These are phyloP conservation scores for Magnusiomyces ingens DNA, from an alignment of 1,139 yeast genomes.

Conservation along the genomic window DNA sequence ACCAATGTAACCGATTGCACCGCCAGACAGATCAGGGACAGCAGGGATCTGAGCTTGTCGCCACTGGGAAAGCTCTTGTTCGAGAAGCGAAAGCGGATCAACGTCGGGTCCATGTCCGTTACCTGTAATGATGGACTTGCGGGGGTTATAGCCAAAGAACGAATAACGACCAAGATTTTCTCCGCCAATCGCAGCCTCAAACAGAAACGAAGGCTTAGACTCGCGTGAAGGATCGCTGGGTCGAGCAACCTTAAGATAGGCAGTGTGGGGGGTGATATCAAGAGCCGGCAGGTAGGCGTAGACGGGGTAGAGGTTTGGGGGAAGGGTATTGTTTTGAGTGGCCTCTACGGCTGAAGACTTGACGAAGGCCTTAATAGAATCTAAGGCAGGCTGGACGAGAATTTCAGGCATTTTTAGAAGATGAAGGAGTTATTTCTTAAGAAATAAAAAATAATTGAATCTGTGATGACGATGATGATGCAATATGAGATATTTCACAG, in stretches of 20 bases:
- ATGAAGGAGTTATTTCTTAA: neutral
- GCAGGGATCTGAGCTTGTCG: slow-evolving; percentile 55
- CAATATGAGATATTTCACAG: neutral
- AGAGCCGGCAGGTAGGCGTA: slow-evolving; percentile 68
- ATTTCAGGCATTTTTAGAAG: neutral
- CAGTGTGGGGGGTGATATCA: slow-evolving; percentile 80
- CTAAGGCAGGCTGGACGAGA: slow-evolving; percentile 12
- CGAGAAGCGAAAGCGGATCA: slow-evolving; percentile 75
- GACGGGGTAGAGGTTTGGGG: slow-evolving; percentile 66
- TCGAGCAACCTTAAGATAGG: slow-evolving; percentile 74
- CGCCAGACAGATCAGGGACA: slow-evolving; percentile 76
- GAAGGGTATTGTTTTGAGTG: neutral
- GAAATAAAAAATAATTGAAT: neutral
- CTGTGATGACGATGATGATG: neutral
- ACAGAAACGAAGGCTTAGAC: slow-evolving; percentile 59
- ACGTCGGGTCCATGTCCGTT: slow-evolving; percentile 46
- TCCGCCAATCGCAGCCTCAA: slow-evolving; percentile 85
- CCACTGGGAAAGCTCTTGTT: slow-evolving; percentile 57
- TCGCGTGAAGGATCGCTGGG: slow-evolving; percentile 47
- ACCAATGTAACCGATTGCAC: slow-evolving; percentile 91
- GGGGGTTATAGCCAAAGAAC: slow-evolving; percentile 81
- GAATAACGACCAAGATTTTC: slow-evolving; percentile 86
- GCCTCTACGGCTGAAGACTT: slow-evolving; percentile 2
- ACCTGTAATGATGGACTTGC: slow-evolving; percentile 77
- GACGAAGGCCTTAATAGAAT: slow-evolving; percentile 7